Evolutionary conservation across 129 eudicot species (phyloP), one percentile per base, ranked within the genome.

Genomic region (Mikania micrantha): DNA sequence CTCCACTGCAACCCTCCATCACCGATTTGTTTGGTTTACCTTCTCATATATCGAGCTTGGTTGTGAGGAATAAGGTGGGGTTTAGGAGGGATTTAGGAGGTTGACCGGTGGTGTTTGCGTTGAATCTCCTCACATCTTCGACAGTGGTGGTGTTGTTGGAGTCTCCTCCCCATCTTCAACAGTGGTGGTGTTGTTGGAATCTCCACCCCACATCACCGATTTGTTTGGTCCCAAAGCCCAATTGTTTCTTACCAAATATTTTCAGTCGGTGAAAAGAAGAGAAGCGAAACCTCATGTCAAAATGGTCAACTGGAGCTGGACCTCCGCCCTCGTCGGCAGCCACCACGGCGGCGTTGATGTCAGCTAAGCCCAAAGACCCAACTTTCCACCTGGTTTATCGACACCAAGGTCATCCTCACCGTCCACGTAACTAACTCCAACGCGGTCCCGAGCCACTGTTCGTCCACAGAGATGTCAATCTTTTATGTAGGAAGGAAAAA

Each of bases 401-500:
- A 94, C 87, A 82, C 93, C 57, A 90, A 89, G 45, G 70, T 87
- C 1, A 70, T 74, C 77, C 88, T 94, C 22, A 94, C 93, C 85
- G 90, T 94, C 79, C 95, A 94, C 81, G 93, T 89, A 71, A 84
- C 95, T 49, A 94, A 94, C 86, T 97, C 99, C 4, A 94, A 94
- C 88, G 60, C 77, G 71, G 97, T 80, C 40, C 85, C 96, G 21
- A 79, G 89, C 79, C 79, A 81, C 61, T 94, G 89, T 83, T 62
- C 89, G 63, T 75, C 89, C 66, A 81, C 99, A 81, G 76, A 70
- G 39, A 76, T 94, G 87, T 84, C 96, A 4, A 94, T 94, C 2
- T 83, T 60, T 76, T 94, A 94, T 82, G 81, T 77, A 31, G 99
- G 96, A 50, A 66, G n/a, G n/a, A n/a, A n/a, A n/a, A n/a, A n/a